Percentiles rank a stretch among this genome's conserved stretches.
Conservation (phyloP, 352 stramenopile genomes). For the Globisporangium apiculatum region DNA sequence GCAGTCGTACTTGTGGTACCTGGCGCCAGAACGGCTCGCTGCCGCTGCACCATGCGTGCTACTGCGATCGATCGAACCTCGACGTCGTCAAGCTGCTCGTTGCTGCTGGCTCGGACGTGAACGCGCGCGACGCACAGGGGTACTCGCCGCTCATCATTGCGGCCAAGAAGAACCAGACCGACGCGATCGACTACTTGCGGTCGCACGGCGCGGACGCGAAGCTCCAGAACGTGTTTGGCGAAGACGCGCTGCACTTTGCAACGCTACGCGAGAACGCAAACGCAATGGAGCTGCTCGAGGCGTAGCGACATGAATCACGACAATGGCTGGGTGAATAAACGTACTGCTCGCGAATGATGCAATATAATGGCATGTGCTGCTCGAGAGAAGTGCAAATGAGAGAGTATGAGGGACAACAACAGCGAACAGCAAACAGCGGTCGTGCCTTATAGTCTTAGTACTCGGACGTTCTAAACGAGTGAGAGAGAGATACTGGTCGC, state of each 20-base stretch:
- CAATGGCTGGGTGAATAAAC: background rate
- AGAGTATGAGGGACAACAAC: background rate
- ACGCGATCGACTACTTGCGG: conserved; percentile 45
- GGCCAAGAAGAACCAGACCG: conserved; percentile 67
- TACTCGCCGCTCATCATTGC: conserved; percentile 64
- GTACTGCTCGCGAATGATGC: background rate
- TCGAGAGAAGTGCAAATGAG: background rate
- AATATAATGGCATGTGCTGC: background rate
- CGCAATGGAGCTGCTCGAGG: conserved; percentile 33
- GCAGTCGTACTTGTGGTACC: background rate
- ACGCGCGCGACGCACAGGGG: conserved; percentile 49
- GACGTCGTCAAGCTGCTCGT: conserved; percentile 50
- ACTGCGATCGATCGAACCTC: conserved; percentile 52
- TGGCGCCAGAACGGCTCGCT: conserved; percentile 54
- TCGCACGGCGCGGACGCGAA: conserved; percentile 40
- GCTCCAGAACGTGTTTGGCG: conserved; percentile 51
- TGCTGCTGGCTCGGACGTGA: conserved; percentile 50
- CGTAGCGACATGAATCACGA: background rate
- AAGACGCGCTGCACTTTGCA: conserved; percentile 61
- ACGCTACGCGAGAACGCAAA: conserved; percentile 48
- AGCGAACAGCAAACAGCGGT: background rate
- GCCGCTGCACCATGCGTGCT: conserved; percentile 71
- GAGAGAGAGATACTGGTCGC: background rate
- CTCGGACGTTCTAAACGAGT: too few species aligned
- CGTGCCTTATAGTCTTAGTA: background rate